Base-by-base conservation (phyloP, 352 stramenopile genomes). In the Phytophthora sojae region DNA sequence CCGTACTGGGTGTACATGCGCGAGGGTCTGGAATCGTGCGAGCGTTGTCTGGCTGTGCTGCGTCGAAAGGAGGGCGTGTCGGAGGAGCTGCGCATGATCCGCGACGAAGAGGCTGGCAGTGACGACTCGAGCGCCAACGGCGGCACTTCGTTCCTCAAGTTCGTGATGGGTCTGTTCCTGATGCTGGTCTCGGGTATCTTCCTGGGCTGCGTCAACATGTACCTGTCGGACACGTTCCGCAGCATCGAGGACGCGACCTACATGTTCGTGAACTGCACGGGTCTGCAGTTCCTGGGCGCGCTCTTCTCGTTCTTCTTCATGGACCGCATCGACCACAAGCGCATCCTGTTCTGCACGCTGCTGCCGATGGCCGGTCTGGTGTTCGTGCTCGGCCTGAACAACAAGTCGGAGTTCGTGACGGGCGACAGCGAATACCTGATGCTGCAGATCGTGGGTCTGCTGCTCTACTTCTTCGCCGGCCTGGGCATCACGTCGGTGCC, bases 271-370 rank as follows among this genome's bases (percentile, higher is more conserved):
- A 96, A 94, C 77, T 92, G 85, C 51, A 77, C 85, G 44, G 69
- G 56, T 6, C 59, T 96, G 11, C 85, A 96, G 73, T 81, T 94
- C 53, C 54, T 92, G 6, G 86, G 88, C 21, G 85, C 86, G 9
- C 50, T 94, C 8, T 87, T 96, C 21, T 93, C 85, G 65, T 96
- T 96, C 73, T 94, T 96, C 68, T 90, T 96, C 71, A 94, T 96
- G 67, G 88, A 96, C 70, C 79, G 81, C 14, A 83, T 92, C 39
- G 79, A 93, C 64, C 88, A 96, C 76, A 80, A 79, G 29, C 82
- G 85, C 19, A 91, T 96, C 45, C 49, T 96, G 61, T 81, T 90
- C 57, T 87, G 82, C 51, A 86, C 87, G 47, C 71, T 94, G 51
- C n/a, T 93, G 26, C 84, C 85, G 5, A 79, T 91, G 12, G 79